Evolutionary conservation across 1,284 basidiomycete genomes (phyloP).

Genomic region (Ceratobasidium sp.): DNA sequence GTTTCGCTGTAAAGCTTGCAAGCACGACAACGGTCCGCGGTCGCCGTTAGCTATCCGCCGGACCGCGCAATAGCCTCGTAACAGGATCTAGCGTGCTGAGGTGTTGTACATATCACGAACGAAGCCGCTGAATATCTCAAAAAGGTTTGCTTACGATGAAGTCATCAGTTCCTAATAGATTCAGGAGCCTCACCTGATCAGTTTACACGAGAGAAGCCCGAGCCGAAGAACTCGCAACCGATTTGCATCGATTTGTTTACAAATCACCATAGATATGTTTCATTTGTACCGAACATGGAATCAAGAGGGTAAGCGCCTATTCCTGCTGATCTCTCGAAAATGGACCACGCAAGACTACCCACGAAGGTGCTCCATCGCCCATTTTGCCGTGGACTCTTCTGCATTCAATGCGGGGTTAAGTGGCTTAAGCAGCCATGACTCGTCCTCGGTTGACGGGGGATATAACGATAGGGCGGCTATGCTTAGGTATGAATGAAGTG

Average conservation of each 20-base stretch:
- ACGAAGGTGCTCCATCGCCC: slow-evolving; percentile 64
- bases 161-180: background rate
- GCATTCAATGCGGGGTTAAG: slow-evolving; percentile 77
- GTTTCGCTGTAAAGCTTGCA: background rate
- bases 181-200: background rate
- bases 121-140: background rate
- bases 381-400: slow-evolving; percentile 63
- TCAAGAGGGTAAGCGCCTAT: too few relatives aligned
- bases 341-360: slow-evolving; percentile 24
- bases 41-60: slow-evolving; percentile 18
- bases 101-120: background rate
- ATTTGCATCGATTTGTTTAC: background rate
- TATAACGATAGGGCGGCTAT: slow-evolving; percentile 79
- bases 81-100: slow-evolving; percentile 1
- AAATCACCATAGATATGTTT: background rate
- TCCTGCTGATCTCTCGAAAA: background rate
- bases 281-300: background rate
- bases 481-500: slow-evolving; percentile 89
- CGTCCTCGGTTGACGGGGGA: slow-evolving; percentile 53
- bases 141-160: background rate
- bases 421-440: slow-evolving; percentile 60
- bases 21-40: slow-evolving; percentile 11
- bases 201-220: background rate
- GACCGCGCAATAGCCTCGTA: slow-evolving; percentile 5
- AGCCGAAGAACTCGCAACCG: background rate